These are phyloP conservation scores for Tanacetum coccineum DNA, from an alignment of 129 eudicot species.

Conservation along the genomic window DNA sequence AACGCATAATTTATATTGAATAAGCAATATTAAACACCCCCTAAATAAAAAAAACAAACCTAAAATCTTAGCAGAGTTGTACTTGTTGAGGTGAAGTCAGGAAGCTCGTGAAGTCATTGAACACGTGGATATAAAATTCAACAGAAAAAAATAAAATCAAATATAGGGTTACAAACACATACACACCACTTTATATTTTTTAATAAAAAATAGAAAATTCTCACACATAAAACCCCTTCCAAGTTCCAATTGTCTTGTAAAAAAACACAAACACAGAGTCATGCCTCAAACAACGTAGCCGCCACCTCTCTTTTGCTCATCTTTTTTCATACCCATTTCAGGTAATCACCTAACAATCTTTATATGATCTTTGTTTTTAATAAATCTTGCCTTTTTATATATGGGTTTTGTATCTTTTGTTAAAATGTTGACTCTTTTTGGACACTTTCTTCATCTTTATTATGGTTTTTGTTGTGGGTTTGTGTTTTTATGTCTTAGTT, in stretches of 20 bases:
- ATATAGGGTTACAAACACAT: constrained; percentile 22
- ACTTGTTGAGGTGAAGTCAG: constrained; percentile 14
- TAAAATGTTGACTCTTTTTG: background rate
- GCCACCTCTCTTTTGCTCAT: constrained; percentile 34
- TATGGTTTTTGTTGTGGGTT: constrained; percentile 1
- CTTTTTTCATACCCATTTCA: background rate
- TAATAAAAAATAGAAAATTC: constrained; percentile 15
- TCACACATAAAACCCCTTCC: constrained; percentile 21
- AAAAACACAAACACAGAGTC: constrained; percentile 10
- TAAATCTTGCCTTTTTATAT: background rate
- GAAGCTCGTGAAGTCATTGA: constrained; percentile 35
- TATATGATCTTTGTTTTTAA: background rate
- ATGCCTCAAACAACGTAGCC: constrained; percentile 33
- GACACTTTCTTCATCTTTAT: constrained; percentile 9
- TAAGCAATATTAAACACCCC: too few species aligned
- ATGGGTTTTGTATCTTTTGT: background rate
- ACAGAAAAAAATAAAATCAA: constrained; percentile 17
- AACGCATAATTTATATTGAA: too few species aligned
- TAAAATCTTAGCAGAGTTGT: too few species aligned
- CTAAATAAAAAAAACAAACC: too few species aligned
- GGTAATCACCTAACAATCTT: background rate
- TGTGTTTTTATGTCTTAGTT: background rate
- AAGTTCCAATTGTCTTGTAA: constrained; percentile 31
- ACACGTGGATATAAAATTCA: constrained; percentile 41
- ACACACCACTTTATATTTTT: background rate